phyloP scores from a whole-genome alignment of 352 stramenopile genomes.

The Pythium insidiosum region DNA sequence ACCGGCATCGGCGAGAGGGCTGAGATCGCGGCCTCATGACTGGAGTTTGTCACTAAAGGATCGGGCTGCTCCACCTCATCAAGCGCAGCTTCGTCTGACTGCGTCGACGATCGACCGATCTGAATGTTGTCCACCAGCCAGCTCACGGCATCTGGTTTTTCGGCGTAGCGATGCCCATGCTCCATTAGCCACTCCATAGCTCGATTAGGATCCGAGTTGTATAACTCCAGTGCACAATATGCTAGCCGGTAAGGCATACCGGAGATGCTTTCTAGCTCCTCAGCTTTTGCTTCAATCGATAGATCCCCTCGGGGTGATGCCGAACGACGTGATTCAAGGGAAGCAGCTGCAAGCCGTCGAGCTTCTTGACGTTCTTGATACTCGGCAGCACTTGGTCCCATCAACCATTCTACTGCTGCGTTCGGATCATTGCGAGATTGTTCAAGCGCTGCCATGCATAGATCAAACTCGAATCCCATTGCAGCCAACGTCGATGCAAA shows the following conservation, averaged over 20 bases:
- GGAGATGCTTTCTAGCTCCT: slow-evolving; percentile 69
- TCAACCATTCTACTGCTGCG: slow-evolving; percentile 80
- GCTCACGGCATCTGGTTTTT: slow-evolving; percentile 37
- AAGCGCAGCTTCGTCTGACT: slow-evolving; percentile 57
- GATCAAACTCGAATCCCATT: slow-evolving; percentile 86
- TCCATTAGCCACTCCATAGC: slow-evolving; percentile 88
- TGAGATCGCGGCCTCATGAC: slow-evolving; percentile 5
- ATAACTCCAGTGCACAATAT: slow-evolving; percentile 64
- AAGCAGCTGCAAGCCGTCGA: slow-evolving; percentile 38
- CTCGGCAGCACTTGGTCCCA: slow-evolving; percentile 55
- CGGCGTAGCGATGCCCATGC: slow-evolving; percentile 48
- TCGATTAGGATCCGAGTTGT: slow-evolving; percentile 71
- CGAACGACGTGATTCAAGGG: slow-evolving; percentile 19
- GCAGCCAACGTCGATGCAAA: slow-evolving; percentile 78
- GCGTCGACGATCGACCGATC: slow-evolving; percentile 26
- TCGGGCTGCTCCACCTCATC: slow-evolving; percentile 77
- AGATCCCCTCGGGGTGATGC: slow-evolving; percentile 1
- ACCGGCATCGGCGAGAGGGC: not conserved
- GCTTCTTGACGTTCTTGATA: slow-evolving; percentile 71
- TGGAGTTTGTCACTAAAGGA: slow-evolving; percentile 31
- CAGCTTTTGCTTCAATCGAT: slow-evolving; percentile 44
- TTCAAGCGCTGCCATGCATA: slow-evolving; percentile 80
- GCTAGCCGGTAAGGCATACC: slow-evolving; percentile 62
- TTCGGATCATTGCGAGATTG: slow-evolving; percentile 80
- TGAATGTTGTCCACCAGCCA: slow-evolving; percentile 42